Conservation (phyloP, 257 asterid genomes). For the Sherardia arvensis region DNA sequence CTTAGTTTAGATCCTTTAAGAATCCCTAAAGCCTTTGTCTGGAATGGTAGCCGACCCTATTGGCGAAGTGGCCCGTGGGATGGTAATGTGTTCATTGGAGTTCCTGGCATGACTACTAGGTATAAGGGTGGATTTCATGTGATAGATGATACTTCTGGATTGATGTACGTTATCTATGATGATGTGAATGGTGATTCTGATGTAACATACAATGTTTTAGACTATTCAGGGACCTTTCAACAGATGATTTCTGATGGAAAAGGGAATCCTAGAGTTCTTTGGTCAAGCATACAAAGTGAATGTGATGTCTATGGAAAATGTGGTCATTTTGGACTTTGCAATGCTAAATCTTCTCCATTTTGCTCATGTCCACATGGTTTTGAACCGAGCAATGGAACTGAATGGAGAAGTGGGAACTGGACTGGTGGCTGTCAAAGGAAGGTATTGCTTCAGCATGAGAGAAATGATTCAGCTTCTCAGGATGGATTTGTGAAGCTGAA, state of each 20-base stretch:
- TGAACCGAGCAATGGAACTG: slow-evolving; percentile 17
- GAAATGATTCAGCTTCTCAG: background rate
- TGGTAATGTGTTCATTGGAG: slow-evolving; percentile 15
- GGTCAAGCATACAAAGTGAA: slow-evolving; percentile 4
- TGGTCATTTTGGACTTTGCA: slow-evolving; percentile 39
- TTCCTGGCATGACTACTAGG: slow-evolving; percentile 2
- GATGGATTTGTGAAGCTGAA: slow-evolving; percentile 42
- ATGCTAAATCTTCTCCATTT: slow-evolving; percentile 20
- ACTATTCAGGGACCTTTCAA: slow-evolving; percentile 6
- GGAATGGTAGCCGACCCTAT: slow-evolving; percentile 20
- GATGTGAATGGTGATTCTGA: background rate
- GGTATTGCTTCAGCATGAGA: slow-evolving; percentile 22
- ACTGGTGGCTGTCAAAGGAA: slow-evolving; percentile 40
- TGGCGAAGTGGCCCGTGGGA: slow-evolving; percentile 41
- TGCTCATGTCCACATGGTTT: slow-evolving; percentile 47
- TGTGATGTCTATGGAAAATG: slow-evolving; percentile 22
- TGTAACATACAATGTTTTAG: slow-evolving; percentile 4
- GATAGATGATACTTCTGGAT: slow-evolving; percentile 6
- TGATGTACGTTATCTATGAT: background rate
- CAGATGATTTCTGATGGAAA: slow-evolving; percentile 2
- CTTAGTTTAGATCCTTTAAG: slow-evolving; percentile 13
- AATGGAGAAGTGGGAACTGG: slow-evolving; percentile 47
- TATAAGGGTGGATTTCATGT: slow-evolving; percentile 7
- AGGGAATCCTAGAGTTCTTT: slow-evolving; percentile 3
- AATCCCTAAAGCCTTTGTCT: slow-evolving; percentile 26